phyloP scores from a whole-genome alignment of 2,329 filamentous ascomycete genomes.

The Fusarium tricinctum region DNA sequence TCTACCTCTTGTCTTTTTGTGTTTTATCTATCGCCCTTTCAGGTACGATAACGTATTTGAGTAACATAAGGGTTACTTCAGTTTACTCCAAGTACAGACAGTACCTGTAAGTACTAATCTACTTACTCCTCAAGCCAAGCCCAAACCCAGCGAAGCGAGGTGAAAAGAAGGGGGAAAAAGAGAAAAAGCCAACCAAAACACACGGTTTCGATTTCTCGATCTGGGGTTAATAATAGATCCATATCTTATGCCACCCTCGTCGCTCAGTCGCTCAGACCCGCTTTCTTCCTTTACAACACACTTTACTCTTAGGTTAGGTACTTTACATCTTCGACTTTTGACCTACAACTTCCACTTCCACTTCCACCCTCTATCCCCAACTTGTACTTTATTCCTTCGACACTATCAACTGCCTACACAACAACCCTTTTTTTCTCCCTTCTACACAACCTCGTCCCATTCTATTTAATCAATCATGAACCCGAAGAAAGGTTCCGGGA shows the following conservation, averaged over 20 bases:
- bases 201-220: conserved; percentile 28
- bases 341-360: not conserved
- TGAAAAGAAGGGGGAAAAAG: not conserved
- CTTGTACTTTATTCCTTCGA: conserved; percentile 1
- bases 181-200: conserved; percentile 15
- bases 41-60: not conserved
- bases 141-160: conserved; percentile 6
- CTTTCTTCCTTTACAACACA: conserved; percentile 39
- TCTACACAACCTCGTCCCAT: not conserved
- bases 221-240: conserved; percentile 44
- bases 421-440: not conserved
- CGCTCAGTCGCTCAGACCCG: conserved; percentile 42
- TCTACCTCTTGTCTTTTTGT: not conserved
- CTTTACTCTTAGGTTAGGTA: not conserved
- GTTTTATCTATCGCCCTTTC: not conserved
- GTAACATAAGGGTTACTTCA: not conserved
- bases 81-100: too few species aligned
- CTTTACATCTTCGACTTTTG: not conserved
- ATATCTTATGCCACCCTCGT: conserved; percentile 24
- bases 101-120: too few species aligned
- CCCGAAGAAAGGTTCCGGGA: conserved; percentile 50
- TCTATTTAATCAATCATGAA: conserved; percentile 45
- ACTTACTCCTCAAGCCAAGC: not conserved
- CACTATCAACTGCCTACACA: too few species aligned
- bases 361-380: not conserved